phyloP scores from a whole-genome alignment of 2,329 filamentous ascomycete genomes.

The Fusarium floridanum region DNA sequence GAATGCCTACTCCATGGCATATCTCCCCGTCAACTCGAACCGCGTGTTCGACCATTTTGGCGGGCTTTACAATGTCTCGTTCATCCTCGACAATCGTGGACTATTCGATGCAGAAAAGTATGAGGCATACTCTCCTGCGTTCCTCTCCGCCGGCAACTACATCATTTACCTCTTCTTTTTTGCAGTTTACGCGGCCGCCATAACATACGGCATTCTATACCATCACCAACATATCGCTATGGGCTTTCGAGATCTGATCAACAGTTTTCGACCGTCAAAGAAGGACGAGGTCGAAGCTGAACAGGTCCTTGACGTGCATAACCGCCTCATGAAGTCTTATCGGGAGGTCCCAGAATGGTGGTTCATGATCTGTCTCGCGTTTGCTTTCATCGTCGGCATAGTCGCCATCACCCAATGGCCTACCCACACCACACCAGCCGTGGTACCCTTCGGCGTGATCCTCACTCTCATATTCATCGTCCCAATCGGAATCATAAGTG shows the following conservation, averaged over 20 bases:
- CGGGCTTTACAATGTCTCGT: conserved; percentile 54
- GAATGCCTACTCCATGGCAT: conserved; percentile 52
- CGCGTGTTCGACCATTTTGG: conserved; percentile 56
- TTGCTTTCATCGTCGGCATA: conserved; percentile 52
- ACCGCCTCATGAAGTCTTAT: conserved; percentile 61
- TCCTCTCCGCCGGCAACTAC: conserved; percentile 54
- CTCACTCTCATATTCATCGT: conserved; percentile 59
- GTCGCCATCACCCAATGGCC: conserved; percentile 54
- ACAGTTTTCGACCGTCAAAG: conserved; percentile 46
- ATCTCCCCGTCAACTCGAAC: conserved; percentile 58
- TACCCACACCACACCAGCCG: conserved; percentile 57
- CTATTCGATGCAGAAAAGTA: conserved; percentile 56
- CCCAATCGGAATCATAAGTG: conserved; percentile 58
- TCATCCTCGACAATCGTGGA: conserved; percentile 50
- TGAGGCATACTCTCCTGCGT: conserved; percentile 57
- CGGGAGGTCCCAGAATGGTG: conserved; percentile 63
- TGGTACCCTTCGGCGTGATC: conserved; percentile 58
- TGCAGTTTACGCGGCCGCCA: conserved; percentile 54
- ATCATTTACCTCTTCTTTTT: conserved; percentile 57
- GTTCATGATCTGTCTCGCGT: conserved; percentile 53
- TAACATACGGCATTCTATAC: conserved; percentile 57
- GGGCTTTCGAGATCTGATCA: conserved; percentile 51
- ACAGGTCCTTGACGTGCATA: conserved; percentile 56
- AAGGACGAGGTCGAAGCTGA: conserved; percentile 36
- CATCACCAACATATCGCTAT: conserved; percentile 55